phyloP scores from a whole-genome alignment of 1,284 basidiomycete species.

The Moesziomyces aphidis region DNA sequence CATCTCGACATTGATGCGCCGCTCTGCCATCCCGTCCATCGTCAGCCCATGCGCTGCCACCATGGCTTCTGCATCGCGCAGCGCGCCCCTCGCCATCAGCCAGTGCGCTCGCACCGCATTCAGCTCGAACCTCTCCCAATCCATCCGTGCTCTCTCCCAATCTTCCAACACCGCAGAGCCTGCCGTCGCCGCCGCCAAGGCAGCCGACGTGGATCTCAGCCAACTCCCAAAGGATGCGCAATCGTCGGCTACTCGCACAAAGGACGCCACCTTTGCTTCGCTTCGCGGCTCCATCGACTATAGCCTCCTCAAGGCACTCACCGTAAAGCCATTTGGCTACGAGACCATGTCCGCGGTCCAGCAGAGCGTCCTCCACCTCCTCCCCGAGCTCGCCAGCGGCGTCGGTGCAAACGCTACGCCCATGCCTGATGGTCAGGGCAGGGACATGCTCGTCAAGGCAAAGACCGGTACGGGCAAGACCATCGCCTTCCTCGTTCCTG shows the following conservation, averaged over 20 bases:
- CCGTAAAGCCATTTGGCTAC: slow-evolving; percentile 77
- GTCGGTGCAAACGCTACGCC: slow-evolving; percentile 21
- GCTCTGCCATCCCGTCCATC: slow-evolving; percentile 14
- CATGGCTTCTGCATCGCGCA: not conserved
- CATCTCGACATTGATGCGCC: slow-evolving; percentile 26
- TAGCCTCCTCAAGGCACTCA: slow-evolving; percentile 61
- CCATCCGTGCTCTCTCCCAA: slow-evolving; percentile 24
- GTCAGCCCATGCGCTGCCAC: slow-evolving; percentile 1
- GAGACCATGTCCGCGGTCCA: slow-evolving; percentile 86
- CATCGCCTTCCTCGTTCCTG: slow-evolving; percentile 67
- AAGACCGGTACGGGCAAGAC: slow-evolving; percentile 68
- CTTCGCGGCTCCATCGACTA: slow-evolving; percentile 46
- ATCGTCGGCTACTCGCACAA: slow-evolving; percentile 11
- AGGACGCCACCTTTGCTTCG: slow-evolving; percentile 53
- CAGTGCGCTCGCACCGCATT: slow-evolving; percentile 3
- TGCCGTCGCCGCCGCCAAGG: slow-evolving; percentile 10
- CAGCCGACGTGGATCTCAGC: not conserved
- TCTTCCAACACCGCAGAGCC: slow-evolving; percentile 16
- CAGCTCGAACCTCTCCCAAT: slow-evolving; percentile 9
- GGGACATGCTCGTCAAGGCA: slow-evolving; percentile 67
- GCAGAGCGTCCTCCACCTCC: slow-evolving; percentile 76
- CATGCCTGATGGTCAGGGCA: slow-evolving; percentile 61
- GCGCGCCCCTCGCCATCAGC: not conserved
- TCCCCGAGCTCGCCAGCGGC: slow-evolving; percentile 70
- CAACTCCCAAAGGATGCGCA: not conserved